A percentile compares a stretch with the other conserved stretches of the same genome.
phyloP scores from a whole-genome alignment of 805 yeast genomes.

The Lipomyces mesembrius region DNA sequence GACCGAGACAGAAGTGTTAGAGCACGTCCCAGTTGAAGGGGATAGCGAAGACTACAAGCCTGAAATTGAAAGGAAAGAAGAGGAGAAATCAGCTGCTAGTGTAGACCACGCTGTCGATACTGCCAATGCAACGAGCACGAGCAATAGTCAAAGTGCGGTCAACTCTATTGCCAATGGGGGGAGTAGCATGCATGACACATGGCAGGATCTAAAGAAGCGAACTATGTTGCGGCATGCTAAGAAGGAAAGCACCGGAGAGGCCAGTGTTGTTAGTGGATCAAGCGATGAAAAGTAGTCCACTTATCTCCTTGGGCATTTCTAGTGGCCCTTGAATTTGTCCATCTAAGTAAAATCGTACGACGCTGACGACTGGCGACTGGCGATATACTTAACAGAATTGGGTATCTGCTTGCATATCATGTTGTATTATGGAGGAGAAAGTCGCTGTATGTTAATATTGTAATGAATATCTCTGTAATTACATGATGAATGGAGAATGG shows the following conservation, averaged over 20 bases:
- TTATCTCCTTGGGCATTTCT: not conserved
- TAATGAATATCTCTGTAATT: not conserved
- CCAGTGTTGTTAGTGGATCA: not conserved
- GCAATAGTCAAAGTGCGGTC: not conserved
- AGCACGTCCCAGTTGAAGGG: conserved; percentile 21
- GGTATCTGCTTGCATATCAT: not conserved
- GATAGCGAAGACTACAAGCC: conserved; percentile 28
- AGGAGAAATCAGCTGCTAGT: not conserved
- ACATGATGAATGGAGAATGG: not conserved
- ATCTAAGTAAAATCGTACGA: too few species aligned
- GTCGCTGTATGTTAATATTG: not conserved
- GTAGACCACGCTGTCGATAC: not conserved
- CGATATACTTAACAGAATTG: not conserved
- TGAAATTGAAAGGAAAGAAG: conserved; percentile 18
- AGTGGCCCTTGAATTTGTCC: not conserved
- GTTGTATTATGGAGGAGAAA: not conserved
- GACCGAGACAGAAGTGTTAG: conserved; percentile 20
- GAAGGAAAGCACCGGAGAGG: not conserved
- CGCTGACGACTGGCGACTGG: too few species aligned
- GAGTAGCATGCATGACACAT: conserved; percentile 12
- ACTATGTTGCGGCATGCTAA: conserved; percentile 29
- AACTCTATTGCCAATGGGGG: not conserved
- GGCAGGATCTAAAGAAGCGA: conserved; percentile 28
- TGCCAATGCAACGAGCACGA: not conserved
- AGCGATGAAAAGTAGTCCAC: not conserved